phyloP scores from a whole-genome alignment of 1,139 yeast genomes.

The Sugiyamaella novakii region DNA sequence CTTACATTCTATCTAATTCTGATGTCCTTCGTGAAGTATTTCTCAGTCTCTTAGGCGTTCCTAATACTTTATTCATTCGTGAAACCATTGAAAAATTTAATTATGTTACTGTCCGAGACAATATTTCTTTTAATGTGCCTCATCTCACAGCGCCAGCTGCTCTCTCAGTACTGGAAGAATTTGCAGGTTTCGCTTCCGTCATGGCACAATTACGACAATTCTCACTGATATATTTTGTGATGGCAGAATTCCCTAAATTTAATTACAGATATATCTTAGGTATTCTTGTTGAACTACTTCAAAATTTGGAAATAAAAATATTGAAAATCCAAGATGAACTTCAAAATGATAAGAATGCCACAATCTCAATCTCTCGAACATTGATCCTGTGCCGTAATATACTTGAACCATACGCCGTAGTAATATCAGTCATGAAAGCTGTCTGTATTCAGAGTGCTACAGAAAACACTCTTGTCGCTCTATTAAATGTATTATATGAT shows the following conservation, averaged over 20 bases:
- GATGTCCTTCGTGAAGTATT: slow-evolving; percentile 29
- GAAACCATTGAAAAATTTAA: slow-evolving; percentile 6
- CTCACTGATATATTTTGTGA: slow-evolving; percentile 22
- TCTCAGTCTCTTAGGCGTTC: slow-evolving; percentile 27
- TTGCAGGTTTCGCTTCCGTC: slow-evolving; percentile 23
- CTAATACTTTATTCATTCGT: slow-evolving; percentile 19
- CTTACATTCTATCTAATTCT: slow-evolving; percentile 21
- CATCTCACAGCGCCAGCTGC: slow-evolving; percentile 23
- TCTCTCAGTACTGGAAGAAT: slow-evolving; percentile 19
- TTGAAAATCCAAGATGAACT: slow-evolving; percentile 21
- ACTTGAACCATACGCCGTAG: slow-evolving; percentile 22
- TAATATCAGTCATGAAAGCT: slow-evolving; percentile 20
- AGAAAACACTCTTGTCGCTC: slow-evolving; percentile 18
- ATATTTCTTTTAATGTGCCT: slow-evolving; percentile 8
- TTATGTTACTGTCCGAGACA: slow-evolving; percentile 9
- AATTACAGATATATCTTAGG: slow-evolving; percentile 26
- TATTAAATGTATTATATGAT: slow-evolving; percentile 24
- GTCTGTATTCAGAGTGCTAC: slow-evolving; percentile 7
- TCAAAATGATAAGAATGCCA: slow-evolving; percentile 10
- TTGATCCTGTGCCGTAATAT: too few species aligned
- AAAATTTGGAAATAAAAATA: slow-evolving; percentile 19
- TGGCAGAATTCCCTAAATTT: slow-evolving; percentile 22
- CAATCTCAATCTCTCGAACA: slow-evolving; percentile 22
- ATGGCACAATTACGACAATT: slow-evolving; percentile 27
- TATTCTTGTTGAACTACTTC: slow-evolving; percentile 19